Evolutionary conservation across 2,329 filamentous ascomycete species (phyloP).

Genomic region (Daldinia eschscholtzii): DNA sequence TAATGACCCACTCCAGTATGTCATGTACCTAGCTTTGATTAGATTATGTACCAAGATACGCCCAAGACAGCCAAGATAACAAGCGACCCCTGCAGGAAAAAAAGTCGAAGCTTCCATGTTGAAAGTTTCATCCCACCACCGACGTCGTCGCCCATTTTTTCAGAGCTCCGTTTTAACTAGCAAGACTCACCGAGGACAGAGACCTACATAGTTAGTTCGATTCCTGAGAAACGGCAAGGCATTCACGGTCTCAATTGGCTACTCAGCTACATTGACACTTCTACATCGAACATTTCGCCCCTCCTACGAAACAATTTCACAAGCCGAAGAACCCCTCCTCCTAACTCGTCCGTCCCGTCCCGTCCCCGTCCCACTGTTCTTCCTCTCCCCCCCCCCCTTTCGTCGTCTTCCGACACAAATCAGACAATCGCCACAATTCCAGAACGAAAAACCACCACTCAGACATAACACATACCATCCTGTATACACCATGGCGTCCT

Average conservation of each 20-base stretch:
- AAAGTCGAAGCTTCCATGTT: conserved; percentile 20
- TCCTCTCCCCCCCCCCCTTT: neutral
- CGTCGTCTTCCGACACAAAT: neutral
- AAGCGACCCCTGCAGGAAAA: conserved; percentile 8
- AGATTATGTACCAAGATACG: neutral
- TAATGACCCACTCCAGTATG: neutral
- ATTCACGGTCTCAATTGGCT: neutral
- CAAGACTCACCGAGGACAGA: conserved; percentile 5
- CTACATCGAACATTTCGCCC: neutral
- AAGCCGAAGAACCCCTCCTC: neutral
- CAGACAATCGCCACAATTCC: neutral
- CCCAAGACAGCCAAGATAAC: neutral
- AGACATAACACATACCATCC: neutral
- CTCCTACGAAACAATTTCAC: neutral
- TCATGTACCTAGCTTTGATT: neutral
- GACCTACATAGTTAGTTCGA: neutral
- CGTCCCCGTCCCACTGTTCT: neutral
- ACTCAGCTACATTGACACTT: neutral
- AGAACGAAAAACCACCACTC: neutral
- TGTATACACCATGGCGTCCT: conserved; percentile 10
- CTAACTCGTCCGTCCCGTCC: neutral
- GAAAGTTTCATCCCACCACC: conserved; percentile 21
- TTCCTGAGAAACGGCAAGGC: neutral
- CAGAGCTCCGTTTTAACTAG: neutral
- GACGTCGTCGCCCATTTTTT: conserved; percentile 15